These are phyloP conservation scores for Rubia occidens DNA, from an alignment of 305 asterid genomes.

Conservation along the genomic window DNA sequence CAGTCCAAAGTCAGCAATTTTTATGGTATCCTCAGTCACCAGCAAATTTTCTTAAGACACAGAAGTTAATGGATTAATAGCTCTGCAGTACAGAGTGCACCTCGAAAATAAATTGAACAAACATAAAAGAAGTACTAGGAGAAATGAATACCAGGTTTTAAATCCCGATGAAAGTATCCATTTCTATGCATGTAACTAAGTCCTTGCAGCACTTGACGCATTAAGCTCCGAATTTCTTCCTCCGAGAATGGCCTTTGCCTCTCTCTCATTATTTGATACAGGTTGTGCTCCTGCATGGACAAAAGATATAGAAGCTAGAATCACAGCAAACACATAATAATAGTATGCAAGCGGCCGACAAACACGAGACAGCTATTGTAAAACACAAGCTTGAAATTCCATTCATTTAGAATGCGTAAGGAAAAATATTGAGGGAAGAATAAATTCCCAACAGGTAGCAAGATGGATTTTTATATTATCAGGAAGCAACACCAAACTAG, in stretches of 20 bases:
- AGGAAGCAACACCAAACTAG: background rate
- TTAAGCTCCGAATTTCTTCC: conserved; percentile 68
- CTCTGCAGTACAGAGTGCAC: conserved; percentile 4
- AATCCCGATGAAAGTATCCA: conserved; percentile 82
- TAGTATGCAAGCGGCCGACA: background rate
- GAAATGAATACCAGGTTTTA: conserved; percentile 77
- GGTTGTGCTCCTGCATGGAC: conserved; percentile 57
- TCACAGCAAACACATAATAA: background rate
- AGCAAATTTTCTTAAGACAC: conserved; percentile 68
- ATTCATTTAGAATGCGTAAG: background rate
- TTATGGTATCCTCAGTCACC: conserved; percentile 62
- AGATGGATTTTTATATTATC: background rate
- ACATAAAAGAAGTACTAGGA: conserved; percentile 9
- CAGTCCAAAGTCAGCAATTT: conserved; percentile 96
- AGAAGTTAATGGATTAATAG: conserved; percentile 21
- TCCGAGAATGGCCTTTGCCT: conserved; percentile 57
- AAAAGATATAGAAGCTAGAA: conserved; percentile 15
- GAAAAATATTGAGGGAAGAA: background rate
- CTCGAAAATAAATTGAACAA: conserved; percentile 12
- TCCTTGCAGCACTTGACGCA: conserved; percentile 85
- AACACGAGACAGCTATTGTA: background rate
- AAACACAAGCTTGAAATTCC: background rate
- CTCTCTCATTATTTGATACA: conserved; percentile 80
- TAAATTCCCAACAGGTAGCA: background rate
- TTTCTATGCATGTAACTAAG: conserved; percentile 71